Base-by-base conservation (phyloP, 1,284 basidiomycete genomes). In the Hortiboletus rubellus region DNA sequence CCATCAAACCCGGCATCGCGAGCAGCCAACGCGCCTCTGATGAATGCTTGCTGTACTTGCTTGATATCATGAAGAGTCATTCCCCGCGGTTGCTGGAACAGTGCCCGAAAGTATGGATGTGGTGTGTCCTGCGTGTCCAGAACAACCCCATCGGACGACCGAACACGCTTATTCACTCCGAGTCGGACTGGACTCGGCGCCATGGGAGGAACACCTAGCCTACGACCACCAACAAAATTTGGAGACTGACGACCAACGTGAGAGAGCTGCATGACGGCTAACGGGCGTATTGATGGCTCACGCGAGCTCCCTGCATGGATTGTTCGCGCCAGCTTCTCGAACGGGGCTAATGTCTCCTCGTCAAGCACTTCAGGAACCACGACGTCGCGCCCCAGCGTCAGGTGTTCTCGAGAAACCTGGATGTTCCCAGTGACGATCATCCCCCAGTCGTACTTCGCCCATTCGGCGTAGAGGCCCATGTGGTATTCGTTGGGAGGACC, bases 391-490 rank as follows among this genome's bases (percentile, higher is more conserved):
- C 93, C 94, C 10, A 94, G 80, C 1, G 89, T 82, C 2, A 96
- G 80, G 69, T 96, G 93, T 0, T 78, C 71, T 0, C 69, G 66
- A 46, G 85, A 85, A 34, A 98, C 86, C 63, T 92, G 90, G 2
- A 95, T 83, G 65, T 98, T 98, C 17, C 96, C 94, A 0, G 95
- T 94, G 50, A 96, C 76, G 53, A 98, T 77, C 77, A 97, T 91
- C 0, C 94, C 96, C 93, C 93, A 98, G 22, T 82, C 81, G 5
- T 87, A 84, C 40, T 77, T 70, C 0, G 86, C 84, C 94, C 95
- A 98, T 62, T 78, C 76, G 1, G 82, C 74, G 70, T 98, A 98
- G 27, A 98, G 79, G 1, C 73, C 68, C 41, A 80, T 72, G 68
- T 94, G 89, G 38, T 79, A 72, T 17, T 74, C 64, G 57, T 88